Evolutionary conservation across 2,329 filamentous ascomycete species (phyloP), one percentile per base, ranked within the genome.

Genomic region (Cladosporium phlei): DNA sequence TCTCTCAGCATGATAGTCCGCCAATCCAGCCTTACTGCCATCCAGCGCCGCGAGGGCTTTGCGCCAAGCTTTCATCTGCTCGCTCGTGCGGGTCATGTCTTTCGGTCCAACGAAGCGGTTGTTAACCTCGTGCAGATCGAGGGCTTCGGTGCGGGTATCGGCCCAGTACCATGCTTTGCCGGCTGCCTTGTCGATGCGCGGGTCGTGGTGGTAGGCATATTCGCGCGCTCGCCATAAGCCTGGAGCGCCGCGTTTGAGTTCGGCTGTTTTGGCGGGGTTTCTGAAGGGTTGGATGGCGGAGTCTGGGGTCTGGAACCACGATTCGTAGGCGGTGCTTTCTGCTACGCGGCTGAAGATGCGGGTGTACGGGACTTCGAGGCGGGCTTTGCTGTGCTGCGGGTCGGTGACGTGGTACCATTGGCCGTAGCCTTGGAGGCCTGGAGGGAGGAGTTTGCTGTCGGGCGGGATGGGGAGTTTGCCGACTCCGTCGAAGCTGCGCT

Each of bases 121-220:
- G 50, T 80, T 81, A 28, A 81, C 60, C 3, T 72, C 72, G 21
- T 73, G 71, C 5, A 83, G 56, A 21, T 76, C 76, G 1, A 83
- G 68, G 1, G 77, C 74, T 38, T 81, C 73, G 0, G 73, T 72
- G 1, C 79, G 70, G 17, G 68, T 68, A 43, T 82, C 78, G 0
- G 70, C 77, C 73, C 76, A 80, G 58, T 74, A 79, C 78, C 78
- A 82, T 0, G 64, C 61, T 20, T 71, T 68, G 11, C 65, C 69
- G 5, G 28, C 38, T 4, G 21, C 47, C 21, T 38, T 50, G 0
- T 63, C 56, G 21, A 81, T 76, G 2, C 78, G 74, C 1, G 64
- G 51, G 48, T 82, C 76, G 12, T 69, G 63, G 10, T 65, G 51
- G 0, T 60, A 55, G 1, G 75, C 71, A 55, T 70, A 80, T 1